Base-by-base conservation (phyloP, 2,329 filamentous ascomycete genomes). In the Claviceps citrina region DNA sequence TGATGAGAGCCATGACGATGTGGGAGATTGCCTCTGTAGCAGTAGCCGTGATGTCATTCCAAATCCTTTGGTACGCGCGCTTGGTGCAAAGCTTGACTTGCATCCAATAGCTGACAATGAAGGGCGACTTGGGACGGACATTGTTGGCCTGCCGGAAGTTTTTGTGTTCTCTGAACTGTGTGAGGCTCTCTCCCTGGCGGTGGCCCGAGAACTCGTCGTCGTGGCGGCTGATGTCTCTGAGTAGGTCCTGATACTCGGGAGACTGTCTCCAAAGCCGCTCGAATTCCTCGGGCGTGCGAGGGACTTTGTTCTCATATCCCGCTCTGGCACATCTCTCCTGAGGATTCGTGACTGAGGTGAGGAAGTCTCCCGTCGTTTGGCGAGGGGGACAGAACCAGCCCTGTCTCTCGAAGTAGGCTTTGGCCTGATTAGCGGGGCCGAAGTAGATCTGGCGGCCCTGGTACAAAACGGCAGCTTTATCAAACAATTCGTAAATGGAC, bases 381-480 rank as follows among this genome's bases (percentile, higher is more conserved):
- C 80, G 68, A 3, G 67, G 56, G 0, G 78, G 78, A 48, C 79
- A 84, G 26, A 69, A 54, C 67, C 74, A 87, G 31, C 82, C 82
- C 57, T 81, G 73, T 10, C 68, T 60, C 49, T 76, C 71, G 44
- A 87, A 86, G 56, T 76, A 86, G 0, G 54, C 54, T 49, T 70
- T 76, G 0, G 81, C 82, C 2, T 64, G 54, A 5, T 50, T 53
- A 0, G 75, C 71, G 0, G 72, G 70, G 0, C 83, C 84, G 46
- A 79, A 87, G 61, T 76, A 89, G 45, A 87, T 87, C 51, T 87
- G 73, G 0, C 78, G 70, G 1, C 83, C 84, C 51, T 86, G 78
- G 51, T 87, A 85, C 0, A 87, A 62, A 0, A 89, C 78, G 0
- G 76, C 67, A 0, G 73, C 74, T 54, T 86, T 86, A 59, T 89